Evolutionary conservation across 2,329 filamentous ascomycete species (phyloP), one percentile per base, ranked within the genome.

Genomic region (Colletotrichum cordylinicola): DNA sequence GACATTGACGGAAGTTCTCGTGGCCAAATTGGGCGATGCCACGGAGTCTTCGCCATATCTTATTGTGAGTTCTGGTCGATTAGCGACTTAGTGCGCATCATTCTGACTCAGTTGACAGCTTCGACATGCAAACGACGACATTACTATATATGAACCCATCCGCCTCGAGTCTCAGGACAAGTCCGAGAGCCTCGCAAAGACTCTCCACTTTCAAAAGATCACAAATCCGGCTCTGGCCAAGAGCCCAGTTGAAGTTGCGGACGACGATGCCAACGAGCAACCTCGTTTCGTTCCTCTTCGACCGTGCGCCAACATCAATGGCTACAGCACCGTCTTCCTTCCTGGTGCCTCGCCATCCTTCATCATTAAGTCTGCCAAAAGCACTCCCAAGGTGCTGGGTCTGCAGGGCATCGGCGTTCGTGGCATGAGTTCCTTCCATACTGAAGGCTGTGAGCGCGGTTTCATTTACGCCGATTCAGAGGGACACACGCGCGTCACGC

Each of bases 71-170:
- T 24, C 8, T 21, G 2, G 21, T 16, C 18, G 43, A 6, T 29
- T 43, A 16, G 29, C 35, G 12, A 9, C 29, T 7, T 21, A 16
- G 1, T 3, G 15, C 33, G 10, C 35, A 39, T 39, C 37, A 76
- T 72, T 62, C 55, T 78, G 75, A 52, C 16, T 18, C 13, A n/a
- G 48, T 61, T 21, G 72, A 21, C 78, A 96, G 94, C 87, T 96
- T 33, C 94, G 96, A 67, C 95, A 95, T 65, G 89, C 91, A 12
- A 93, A 92, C 75, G 94, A 98, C 78, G 96, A 98, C 81, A 86
- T 98, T 39, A 94, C 94, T 13, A 90, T 98, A 61, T 99, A 98
- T 82, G 93, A 97, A 82, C 96, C 96, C 2, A 94, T 95, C 79
- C 89, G 91, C 56, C 86, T 86, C 76, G 85, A 82, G 52, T 82